These are phyloP conservation scores for Neurospora pannonica DNA, from an alignment of 495 filamentous ascomycete species.

Conservation along the genomic window DNA sequence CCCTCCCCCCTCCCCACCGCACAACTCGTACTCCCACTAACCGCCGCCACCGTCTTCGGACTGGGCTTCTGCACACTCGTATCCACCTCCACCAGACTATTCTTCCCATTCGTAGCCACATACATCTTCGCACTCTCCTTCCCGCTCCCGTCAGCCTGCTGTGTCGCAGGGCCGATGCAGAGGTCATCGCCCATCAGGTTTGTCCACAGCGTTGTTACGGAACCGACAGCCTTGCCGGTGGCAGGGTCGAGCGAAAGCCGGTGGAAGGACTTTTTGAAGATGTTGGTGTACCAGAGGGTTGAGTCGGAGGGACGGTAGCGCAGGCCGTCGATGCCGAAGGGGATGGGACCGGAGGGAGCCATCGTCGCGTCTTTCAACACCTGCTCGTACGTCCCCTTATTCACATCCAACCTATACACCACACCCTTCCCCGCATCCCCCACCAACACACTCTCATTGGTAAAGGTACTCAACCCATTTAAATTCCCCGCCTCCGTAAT, in stretches of 20 bases:
- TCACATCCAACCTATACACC: conserved; percentile 32
- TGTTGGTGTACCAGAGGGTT: conserved; percentile 28
- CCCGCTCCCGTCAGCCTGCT: no score
- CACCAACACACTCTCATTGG: conserved; percentile 29
- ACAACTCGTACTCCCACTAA: conserved; percentile 26
- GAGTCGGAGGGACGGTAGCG: no score
- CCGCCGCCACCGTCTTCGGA: conserved; percentile 15
- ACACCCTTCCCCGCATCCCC: conserved; percentile 31
- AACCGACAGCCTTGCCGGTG: conserved; percentile 27
- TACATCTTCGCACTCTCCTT: conserved; percentile 26
- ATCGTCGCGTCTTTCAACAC: conserved; percentile 30
- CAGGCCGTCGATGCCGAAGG: conserved; percentile 23
- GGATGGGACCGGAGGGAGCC: conserved; percentile 25
- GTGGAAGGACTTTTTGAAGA: conserved; percentile 35
- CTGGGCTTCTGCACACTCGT: conserved; percentile 20
- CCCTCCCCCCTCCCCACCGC: conserved; percentile 29
- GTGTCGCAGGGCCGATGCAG: conserved; percentile 20
- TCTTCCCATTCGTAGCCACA: conserved; percentile 28
- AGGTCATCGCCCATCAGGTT: conserved; percentile 34
- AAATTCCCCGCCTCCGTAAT: conserved; percentile 30
- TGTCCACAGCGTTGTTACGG: conserved; percentile 28
- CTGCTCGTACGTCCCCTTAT: conserved; percentile 25
- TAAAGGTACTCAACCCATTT: conserved; percentile 31
- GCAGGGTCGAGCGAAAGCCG: conserved; percentile 26
- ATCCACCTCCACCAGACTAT: conserved; percentile 31